phyloP scores from a whole-genome alignment of 768 basidiomycete genomes.

The Termitomyces sp. region DNA sequence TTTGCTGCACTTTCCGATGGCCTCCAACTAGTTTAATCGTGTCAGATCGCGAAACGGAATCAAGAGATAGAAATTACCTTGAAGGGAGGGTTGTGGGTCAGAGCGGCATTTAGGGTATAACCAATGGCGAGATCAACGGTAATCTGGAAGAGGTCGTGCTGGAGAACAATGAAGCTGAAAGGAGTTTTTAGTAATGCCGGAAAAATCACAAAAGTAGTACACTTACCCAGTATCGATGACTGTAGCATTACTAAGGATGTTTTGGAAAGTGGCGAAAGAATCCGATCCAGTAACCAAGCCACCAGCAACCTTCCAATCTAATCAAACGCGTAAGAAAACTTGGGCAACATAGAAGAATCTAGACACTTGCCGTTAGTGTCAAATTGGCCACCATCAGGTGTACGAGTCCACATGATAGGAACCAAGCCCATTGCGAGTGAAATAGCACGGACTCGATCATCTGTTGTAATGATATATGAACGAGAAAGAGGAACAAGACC shows the following conservation, averaged over 20 bases:
- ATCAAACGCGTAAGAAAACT: not conserved
- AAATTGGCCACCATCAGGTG: conserved; percentile 50
- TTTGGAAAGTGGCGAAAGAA: conserved; percentile 65
- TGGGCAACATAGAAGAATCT: not conserved
- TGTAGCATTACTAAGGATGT: conserved; percentile 69
- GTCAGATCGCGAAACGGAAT: not conserved
- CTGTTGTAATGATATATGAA: conserved; percentile 29
- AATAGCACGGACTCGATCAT: conserved; percentile 92
- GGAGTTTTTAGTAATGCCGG: not conserved
- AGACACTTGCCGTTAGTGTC: conserved; percentile 65
- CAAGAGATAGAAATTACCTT: conserved; percentile 37
- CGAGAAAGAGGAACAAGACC: not conserved
- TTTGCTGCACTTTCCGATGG: conserved; percentile 76
- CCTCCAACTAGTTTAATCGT: conserved; percentile 43
- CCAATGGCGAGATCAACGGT: conserved; percentile 90
- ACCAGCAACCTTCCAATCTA: conserved; percentile 86
- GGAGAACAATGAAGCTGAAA: conserved; percentile 77
- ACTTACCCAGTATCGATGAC: conserved; percentile 55
- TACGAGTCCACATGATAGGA: conserved; percentile 87
- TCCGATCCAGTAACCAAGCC: conserved; percentile 66
- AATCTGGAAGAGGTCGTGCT: conserved; percentile 82
- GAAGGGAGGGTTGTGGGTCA: conserved; percentile 61
- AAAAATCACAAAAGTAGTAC: not conserved
- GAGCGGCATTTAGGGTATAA: conserved; percentile 77
- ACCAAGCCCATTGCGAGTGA: conserved; percentile 86